Evolutionary conservation across 441 rosid species (phyloP).

Genomic region (Bruguiera hainesii): DNA sequence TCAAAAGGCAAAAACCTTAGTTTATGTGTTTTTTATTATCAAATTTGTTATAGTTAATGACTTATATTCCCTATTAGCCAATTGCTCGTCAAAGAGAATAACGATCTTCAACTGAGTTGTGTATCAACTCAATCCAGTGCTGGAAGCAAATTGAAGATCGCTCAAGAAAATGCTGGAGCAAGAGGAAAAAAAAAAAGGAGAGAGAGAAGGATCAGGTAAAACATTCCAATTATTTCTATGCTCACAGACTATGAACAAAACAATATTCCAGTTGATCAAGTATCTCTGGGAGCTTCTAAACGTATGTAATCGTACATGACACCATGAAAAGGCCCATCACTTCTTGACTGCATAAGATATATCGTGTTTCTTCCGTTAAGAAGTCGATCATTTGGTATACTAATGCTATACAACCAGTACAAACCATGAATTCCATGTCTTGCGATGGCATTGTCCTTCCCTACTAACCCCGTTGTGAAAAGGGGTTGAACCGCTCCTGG

Average conservation of each 20-base stretch:
- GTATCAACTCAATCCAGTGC: too few relatives aligned
- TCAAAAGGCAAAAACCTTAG: too few relatives aligned
- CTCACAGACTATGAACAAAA: background rate
- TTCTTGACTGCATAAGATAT: conserved; percentile 66
- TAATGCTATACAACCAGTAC: conserved; percentile 39
- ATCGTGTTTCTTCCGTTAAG: conserved; percentile 37
- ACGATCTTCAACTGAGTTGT: too few relatives aligned
- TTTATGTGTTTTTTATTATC: too few relatives aligned
- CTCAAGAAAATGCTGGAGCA: too few relatives aligned
- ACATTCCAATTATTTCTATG: too few relatives aligned
- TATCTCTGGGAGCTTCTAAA: conserved; percentile 49
- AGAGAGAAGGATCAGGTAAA: too few relatives aligned
- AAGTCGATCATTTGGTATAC: conserved; percentile 28
- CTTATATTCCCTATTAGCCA: too few relatives aligned
- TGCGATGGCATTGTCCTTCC: conserved; percentile 57
- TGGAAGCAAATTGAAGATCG: too few relatives aligned
- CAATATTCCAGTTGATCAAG: background rate
- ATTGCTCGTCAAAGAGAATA: too few relatives aligned
- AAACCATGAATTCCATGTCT: conserved; percentile 62
- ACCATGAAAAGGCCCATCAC: conserved; percentile 60
- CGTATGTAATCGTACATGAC: conserved; percentile 91
- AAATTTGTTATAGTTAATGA: too few relatives aligned
- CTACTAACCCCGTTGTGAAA: conserved; percentile 48
- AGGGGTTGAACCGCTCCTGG: conserved; percentile 22
- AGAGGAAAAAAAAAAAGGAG: too few relatives aligned